Evolutionary conservation across 2,329 filamentous ascomycete genomes (phyloP), one percentile per base, ranked within the genome.

Genomic region (Cucurbitaria berberidis): DNA sequence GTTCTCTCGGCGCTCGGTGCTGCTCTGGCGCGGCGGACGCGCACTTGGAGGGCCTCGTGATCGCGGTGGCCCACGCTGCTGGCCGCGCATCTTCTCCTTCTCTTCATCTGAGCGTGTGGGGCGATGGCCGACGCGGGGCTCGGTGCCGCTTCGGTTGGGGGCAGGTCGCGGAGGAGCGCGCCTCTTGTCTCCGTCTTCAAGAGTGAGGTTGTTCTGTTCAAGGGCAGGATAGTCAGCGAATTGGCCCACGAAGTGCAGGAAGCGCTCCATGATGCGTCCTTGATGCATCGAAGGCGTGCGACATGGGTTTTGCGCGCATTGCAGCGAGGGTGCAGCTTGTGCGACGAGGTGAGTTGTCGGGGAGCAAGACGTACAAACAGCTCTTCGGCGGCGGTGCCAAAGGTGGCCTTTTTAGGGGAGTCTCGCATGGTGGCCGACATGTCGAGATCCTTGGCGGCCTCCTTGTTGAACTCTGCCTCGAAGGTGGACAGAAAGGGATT

Each of bases 401-500:
- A 74, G 34, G 68, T 78, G 47, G 77, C 71, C 46, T 77, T 72
- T 52, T 77, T 76, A 55, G 81, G 77, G 68, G 78, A 84, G 29
- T 67, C 68, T 48, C 66, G 68, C 66, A 74, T 64, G 27, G 61
- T 61, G 53, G 65, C 68, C n/a, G 67, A 69, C 73, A 75, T 75
- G 67, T 74, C 70, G 51, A 74, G 59, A 40, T 72, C 60, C 36
- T 58, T 62, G 27, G 60, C 45, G 19, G 71, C 70, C 60, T 73
- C 64, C 55, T 73, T 75, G 69, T 70, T 73, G 52, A 73, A 73
- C 47, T 77, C 69, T 45, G 74, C 67, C 60, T 76, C 76, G 59
- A 79, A 78, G 53, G 81, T 79, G 64, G 89, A 88, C 59, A 92
- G 82, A 71, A 93, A 93, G 30, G 89, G 89, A 66, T 93, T 93